Evolutionary conservation across 345 rosid genomes (phyloP).

Genomic region (Eucalyptus cladocalyx): DNA sequence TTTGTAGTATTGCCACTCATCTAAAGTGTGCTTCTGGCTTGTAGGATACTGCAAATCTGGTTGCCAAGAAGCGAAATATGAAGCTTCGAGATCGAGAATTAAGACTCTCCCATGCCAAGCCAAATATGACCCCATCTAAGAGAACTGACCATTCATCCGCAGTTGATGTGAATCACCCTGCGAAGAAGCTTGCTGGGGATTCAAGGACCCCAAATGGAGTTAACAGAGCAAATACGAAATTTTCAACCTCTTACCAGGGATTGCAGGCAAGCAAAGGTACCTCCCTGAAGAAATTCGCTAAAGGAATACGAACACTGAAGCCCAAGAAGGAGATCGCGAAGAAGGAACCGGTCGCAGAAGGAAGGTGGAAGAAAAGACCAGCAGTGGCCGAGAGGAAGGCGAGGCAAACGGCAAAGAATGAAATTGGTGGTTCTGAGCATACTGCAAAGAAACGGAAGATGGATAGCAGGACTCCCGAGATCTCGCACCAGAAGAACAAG

Average conservation of each 20-base stretch:
- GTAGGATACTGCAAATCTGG: conserved; percentile 77
- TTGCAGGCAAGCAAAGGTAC: conserved; percentile 65
- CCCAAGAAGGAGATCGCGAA: conserved; percentile 12
- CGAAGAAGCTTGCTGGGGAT: conserved; percentile 30
- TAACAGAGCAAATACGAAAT: conserved; percentile 5
- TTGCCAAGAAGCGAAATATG: conserved; percentile 44
- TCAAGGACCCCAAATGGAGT: conserved; percentile 20
- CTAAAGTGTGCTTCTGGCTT: background rate
- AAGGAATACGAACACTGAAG: conserved; percentile 11
- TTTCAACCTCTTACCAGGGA: conserved; percentile 66
- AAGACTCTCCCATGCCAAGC: conserved; percentile 44
- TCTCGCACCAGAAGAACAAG: conserved; percentile 30
- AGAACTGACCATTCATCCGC: conserved; percentile 29
- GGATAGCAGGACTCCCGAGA: conserved; percentile 48
- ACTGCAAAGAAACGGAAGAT: conserved; percentile 63
- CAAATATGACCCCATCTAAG: conserved; percentile 60
- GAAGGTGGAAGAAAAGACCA: conserved; percentile 48
- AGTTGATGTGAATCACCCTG: conserved; percentile 14
- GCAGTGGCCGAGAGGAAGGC: conserved; percentile 81
- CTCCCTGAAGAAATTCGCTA: conserved; percentile 34
- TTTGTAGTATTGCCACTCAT: background rate
- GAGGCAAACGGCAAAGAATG: conserved; percentile 21
- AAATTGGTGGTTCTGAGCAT: conserved; percentile 21
- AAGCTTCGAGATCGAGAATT: conserved; percentile 74
- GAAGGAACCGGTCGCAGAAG: conserved; percentile 16